Evolutionary conservation across 495 filamentous ascomycete species (phyloP).

Genomic region (Schizothecium vesticola): DNA sequence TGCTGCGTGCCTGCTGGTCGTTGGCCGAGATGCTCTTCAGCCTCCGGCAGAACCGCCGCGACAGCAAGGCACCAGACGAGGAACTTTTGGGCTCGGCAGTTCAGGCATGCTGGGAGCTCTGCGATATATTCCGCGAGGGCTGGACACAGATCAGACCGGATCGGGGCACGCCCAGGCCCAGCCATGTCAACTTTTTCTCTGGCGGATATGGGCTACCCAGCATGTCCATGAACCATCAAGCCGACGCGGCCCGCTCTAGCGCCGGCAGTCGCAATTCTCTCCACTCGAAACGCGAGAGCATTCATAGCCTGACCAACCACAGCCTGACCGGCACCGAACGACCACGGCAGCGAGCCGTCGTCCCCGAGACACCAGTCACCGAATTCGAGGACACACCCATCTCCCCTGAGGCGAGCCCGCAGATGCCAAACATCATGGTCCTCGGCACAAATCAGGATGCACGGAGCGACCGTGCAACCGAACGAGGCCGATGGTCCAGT

Average conservation of each 20-base stretch:
- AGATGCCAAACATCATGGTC: conserved; percentile 77
- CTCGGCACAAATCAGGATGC: conserved; percentile 57
- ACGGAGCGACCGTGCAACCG: conserved; percentile 32
- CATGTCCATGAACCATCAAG: conserved; percentile 20
- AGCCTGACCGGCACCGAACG: conserved; percentile 29
- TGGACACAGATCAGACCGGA: conserved; percentile 88
- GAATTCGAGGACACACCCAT: conserved; percentile 85
- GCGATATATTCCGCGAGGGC: conserved; percentile 87
- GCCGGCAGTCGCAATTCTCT: conserved; percentile 39
- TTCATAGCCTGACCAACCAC: conserved; percentile 34
- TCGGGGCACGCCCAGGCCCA: conserved; percentile 77
- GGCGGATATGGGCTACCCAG: conserved; percentile 21
- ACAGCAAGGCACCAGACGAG: conserved; percentile 68
- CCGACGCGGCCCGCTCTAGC: conserved; percentile 28
- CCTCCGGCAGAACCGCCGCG: conserved; percentile 73
- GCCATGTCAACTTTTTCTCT: conserved; percentile 64
- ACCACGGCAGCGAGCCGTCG: conserved; percentile 29
- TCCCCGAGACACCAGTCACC: conserved; percentile 84
- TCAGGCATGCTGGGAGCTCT: conserved; percentile 92
- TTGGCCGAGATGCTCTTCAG: conserved; percentile 92
- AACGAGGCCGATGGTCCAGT: conserved; percentile 60
- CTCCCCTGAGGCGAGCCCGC: conserved; percentile 68
- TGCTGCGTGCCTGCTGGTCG: conserved; percentile 83
- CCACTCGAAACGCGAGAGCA: conserved; percentile 41
- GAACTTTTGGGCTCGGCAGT: conserved; percentile 81